Base-by-base conservation (phyloP, 2,329 filamentous ascomycete genomes). In the Dactylellina haptotyla region DNA sequence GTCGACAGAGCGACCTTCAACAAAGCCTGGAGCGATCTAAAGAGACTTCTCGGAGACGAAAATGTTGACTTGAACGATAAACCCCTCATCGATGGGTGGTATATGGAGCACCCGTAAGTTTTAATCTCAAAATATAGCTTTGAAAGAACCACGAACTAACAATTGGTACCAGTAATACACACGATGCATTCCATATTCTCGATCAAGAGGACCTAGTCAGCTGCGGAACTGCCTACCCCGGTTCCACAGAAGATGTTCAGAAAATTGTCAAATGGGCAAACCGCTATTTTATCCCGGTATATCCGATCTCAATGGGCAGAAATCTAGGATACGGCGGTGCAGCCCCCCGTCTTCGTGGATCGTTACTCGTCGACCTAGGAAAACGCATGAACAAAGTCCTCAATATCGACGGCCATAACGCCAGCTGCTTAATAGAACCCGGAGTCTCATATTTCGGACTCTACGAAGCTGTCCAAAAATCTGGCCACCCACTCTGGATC, bases 281-380 rank as follows among this genome's bases (percentile, higher is more conserved):
- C 75, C 79, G 83, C 53, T 81, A 81, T 70, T 76, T 79, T 4
- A 81, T 84, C 1, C 84, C 84, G 0, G 78, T 85, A 43, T 85
- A 83, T 77, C 83, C 84, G 8, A 83, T 84, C 72, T 84, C 82
- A 1, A 82, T 84, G 73, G 84, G 84, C 0, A 79, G 83, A 37
- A 85, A 85, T 63, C 79, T 85, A 1, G 86, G 85, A 14, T 86
- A 86, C 65, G 85, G 85, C 25, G 85, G 85, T n/a, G 83, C 84
- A 12, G 85, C 84, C 0, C 85, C 85, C 0, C 80, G 85, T 32
- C 83, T 87, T 0, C 82, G 82, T 0, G 85, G 85, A 3, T 82
- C 82, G n/a, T 79, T 86, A 0, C 82, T 83, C 1, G 62, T 87
- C 18, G 84, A 86, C 71, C 80, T 87, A n/a, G 85, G 85, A 2